Evolutionary conservation across 805 yeast species (phyloP).

Genomic region (Kluyveromyces aestuarii): DNA sequence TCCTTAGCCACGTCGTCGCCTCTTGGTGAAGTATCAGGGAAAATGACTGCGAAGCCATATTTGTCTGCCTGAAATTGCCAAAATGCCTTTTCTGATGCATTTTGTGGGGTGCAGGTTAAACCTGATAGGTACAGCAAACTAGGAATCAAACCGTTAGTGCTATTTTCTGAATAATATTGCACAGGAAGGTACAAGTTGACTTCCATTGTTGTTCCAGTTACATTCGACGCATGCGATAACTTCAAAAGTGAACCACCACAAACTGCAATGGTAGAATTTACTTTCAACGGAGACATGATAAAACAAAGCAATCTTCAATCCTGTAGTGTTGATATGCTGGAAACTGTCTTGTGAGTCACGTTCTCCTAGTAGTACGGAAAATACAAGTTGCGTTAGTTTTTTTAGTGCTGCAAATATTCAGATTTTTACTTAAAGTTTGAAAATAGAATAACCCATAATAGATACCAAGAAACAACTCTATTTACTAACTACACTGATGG

Average conservation of each 20-base stretch:
- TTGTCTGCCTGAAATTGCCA: conserved; percentile 73
- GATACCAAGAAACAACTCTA: neutral
- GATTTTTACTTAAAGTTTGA: neutral
- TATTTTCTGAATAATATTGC: conserved; percentile 26
- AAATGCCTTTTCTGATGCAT: conserved; percentile 88
- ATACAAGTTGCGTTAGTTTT: no score
- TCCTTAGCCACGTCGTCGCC: conserved; percentile 78
- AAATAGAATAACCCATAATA: no score
- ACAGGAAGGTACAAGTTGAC: conserved; percentile 78
- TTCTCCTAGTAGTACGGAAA: no score
- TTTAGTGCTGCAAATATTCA: neutral
- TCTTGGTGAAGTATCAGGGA: conserved; percentile 96
- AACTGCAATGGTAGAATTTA: conserved; percentile 43
- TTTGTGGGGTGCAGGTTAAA: conserved; percentile 86
- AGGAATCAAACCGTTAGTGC: conserved; percentile 40
- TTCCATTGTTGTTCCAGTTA: conserved; percentile 65
- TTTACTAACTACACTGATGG: no score
- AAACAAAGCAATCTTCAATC: conserved; percentile 16
- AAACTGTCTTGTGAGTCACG: no score
- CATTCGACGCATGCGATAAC: conserved; percentile 59
- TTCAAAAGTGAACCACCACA: conserved; percentile 74
- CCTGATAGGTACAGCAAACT: conserved; percentile 79
- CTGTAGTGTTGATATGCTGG: no score
- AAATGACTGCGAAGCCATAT: conserved; percentile 79
- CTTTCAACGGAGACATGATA: conserved; percentile 32